Evolutionary conservation across 2,329 filamentous ascomycete genomes (phyloP), one percentile per base, ranked within the genome.

Genomic region (Neurospora sp.): DNA sequence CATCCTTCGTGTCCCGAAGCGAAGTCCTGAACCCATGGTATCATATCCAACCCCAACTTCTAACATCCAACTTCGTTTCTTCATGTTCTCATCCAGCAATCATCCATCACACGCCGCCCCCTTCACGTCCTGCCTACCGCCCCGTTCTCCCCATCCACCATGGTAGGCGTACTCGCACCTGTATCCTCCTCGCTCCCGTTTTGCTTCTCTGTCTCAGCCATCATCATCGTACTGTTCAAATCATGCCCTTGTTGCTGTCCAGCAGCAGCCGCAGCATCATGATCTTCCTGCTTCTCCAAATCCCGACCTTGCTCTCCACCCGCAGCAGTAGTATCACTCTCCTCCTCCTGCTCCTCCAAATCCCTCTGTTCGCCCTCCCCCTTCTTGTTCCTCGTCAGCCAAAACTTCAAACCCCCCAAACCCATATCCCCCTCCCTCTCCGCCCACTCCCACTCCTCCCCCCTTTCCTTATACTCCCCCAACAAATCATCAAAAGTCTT

Each of bases 401-500:
- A 36, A 62, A 62, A 33, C 52, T 62, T 62, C 15, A 33, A 36
- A 15, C 23, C 9, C 23, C 28, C 15, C 13, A 62, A 5, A 10
- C 15, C 28, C 28, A 36, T 19, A 43, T 43, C 42, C 38, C 38
- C n/a, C 68, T 76, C 75, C 17, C 78, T 76, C 72, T 82, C 80
- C 2, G 80, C 76, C 72, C 81, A 82, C 33, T 77, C 75, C 71
- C 81, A 82, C 0, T 76, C 74, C 10, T 71, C 72, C 5, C 78
- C 79, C 0, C 72, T 73, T 19, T 74, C 74, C 66, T 79, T 76
- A 69, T 80, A 74, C 70, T 82, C 81, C 3, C 75, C 76, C 3
- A 75, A 75, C 3, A 88, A 75, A 66, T 89, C 85, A 73, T 89
- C 87, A 73, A 89, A 86, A 0, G 82, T 85, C 76, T 82, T 84